Evolutionary conservation across 2,329 filamentous ascomycete species (phyloP), one percentile per base, ranked within the genome.

Genomic region (Tolypocladium pustulatum): DNA sequence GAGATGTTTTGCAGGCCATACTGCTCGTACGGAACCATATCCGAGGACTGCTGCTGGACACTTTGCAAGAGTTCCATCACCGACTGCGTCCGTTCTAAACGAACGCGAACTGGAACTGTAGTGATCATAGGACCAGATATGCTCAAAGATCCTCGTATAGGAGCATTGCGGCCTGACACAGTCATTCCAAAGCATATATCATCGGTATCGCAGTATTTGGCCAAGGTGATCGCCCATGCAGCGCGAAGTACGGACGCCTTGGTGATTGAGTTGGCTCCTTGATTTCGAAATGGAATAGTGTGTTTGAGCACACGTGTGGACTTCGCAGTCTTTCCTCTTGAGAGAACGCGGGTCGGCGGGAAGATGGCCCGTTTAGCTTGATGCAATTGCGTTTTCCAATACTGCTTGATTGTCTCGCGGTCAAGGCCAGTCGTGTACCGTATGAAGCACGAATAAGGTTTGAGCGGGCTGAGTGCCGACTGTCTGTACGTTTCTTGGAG

Each of bases 1-100:
- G 52, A 32, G n/a, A 58, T 58, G 8, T 41, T 49, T 5, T 55
- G 57, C n/a, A 58, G 27, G 15, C 37, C 57, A n/a, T 34, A 58
- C 15, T 55, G 51, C 17, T 58, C 57, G n/a, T 34, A 43, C 3
- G 43, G 22, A 46, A 46, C 8, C 43, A 46, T 27, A 12, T 46
- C 43, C 5, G 43, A 15, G 22, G 43, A 25, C 13, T 46, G 43
- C 8, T 27, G 22, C 43, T 46, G 43, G 22, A 46, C 6, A 7
- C 13, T 15, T 27, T 27, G 10, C 43, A 46, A 15, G 22, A 46
- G 6, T 8, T 46, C 10, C 12, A 13, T 46, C 1, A 46, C 22
- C 22, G 43, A 22, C n/a, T 46, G 43, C n/a, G 0, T 27, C 4
- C 43, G 22, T 15, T 46, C 22, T 6, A 46, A 27, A 27, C 12